Base-by-base conservation (phyloP, 176 grass and related monocot genomes). In the Triticum turgidum region DNA sequence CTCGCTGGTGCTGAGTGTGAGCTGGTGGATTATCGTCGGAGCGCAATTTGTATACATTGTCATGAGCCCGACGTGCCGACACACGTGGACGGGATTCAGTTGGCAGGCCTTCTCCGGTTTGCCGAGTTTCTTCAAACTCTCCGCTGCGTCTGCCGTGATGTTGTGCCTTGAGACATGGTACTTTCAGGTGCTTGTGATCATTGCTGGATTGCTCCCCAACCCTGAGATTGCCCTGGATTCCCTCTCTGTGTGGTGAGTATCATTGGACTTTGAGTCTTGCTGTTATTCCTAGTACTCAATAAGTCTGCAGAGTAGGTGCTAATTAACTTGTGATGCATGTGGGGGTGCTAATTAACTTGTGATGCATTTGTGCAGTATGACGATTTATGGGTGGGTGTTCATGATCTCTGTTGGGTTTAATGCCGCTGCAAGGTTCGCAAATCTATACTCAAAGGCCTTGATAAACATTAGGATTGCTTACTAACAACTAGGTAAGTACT, bases 91-190 rank as follows among this genome's bases (percentile, higher is more conserved):
- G 6, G 73, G 73, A 3, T 76, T 76, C 73, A 51, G 25, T 25
- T 29, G 7, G 44, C 73, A 76, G 5, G 73, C 73, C 12, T 76
- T 76, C 73, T 52, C 73, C 30, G 73, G 42, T 45, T 52, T 76
- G 73, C 2, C 52, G 0, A 56, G 61, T 18, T 37, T 79, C 13
- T 3, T 79, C 4, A 79, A 62, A 20, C 77, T 79, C 33, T 79
- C 77, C 2, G 21, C 56, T 0, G 77, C 56, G 1, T 79, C 77
- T 14, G 77, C 77, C 7, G 54, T 79, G 20, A 79, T 79, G 77
- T 2, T 79, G 56, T 79, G 77, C 34, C 77, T 79, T 15, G 77
- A 79, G 56, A 41, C 77, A 61, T 79, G 77, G 77, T 79, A 79
- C 77, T 62, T 79, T 37, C 77, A 79, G 77, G 58, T 79, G 6